Conservation (phyloP, 257 asterid species). For the Knoxia roxburghii region DNA sequence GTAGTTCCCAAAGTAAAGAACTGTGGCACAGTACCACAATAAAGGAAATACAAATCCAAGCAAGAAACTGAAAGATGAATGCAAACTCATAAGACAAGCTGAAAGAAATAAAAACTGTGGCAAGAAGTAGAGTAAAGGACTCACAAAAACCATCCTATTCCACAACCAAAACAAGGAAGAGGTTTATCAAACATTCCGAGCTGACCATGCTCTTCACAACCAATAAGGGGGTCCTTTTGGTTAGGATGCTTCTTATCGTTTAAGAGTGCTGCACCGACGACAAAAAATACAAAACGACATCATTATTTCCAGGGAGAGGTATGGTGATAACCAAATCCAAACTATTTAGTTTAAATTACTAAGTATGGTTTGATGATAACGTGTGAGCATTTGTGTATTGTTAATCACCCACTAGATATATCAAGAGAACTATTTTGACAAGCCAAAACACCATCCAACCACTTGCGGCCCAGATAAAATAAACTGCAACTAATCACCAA, state of each 20-base stretch:
- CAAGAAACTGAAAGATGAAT: conserved; percentile 18
- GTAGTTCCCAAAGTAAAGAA: conserved; percentile 31
- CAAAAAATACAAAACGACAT: conserved; percentile 7
- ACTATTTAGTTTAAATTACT: background rate
- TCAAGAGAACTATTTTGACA: background rate
- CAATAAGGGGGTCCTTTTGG: conserved; percentile 13
- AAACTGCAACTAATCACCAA: background rate
- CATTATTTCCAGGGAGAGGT: background rate
- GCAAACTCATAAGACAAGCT: background rate
- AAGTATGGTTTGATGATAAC: background rate
- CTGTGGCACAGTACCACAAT: conserved; percentile 29
- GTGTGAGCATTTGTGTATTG: background rate
- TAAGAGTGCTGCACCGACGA: conserved; percentile 13
- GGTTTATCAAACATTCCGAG: conserved; percentile 34
- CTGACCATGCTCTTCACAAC: conserved; percentile 21
- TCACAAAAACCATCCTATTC: conserved; percentile 43
- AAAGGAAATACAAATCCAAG: conserved; percentile 26
- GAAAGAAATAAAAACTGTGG: no score
- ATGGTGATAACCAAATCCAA: background rate
- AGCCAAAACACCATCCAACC: background rate
- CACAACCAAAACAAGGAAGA: conserved; percentile 46
- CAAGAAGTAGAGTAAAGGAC: conserved; percentile 4
- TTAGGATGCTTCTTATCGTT: conserved; percentile 12
- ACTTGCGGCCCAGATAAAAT: background rate
- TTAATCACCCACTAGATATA: background rate